Base-by-base conservation (phyloP, 257 asterid species). In the Craterostigma plantagineum region DNA sequence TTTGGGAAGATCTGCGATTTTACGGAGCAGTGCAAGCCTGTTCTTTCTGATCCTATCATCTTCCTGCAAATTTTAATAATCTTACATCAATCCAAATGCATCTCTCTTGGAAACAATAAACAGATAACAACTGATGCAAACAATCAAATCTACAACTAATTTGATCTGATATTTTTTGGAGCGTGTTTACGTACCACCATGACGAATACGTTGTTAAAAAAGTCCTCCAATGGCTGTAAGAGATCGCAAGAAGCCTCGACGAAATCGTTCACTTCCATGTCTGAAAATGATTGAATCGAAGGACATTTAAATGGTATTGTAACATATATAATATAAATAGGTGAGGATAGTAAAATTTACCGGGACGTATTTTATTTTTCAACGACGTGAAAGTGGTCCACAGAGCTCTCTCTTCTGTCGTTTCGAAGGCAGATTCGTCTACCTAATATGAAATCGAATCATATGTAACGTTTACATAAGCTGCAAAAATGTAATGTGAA, bases 131-230 rank as follows among this genome's bases (percentile, higher is more conserved):
- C 30, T 6, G 30, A 23, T 23, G 6, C 30, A 23, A 23, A 23
- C 6, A 23, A 23, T 23, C n/a, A n/a, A n/a, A n/a, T n/a, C n/a
- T n/a, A n/a, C n/a, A n/a, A n/a, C n/a, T n/a, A n/a, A n/a, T n/a
- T 2, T 2, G 30, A 23, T 23, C 6, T 6, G 30, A 23, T 6
- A 2, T 2, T 23, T 23, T 23, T 23, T 23, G 49, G 34, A 59
- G n/a, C n/a, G n/a, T n/a, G n/a, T n/a, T n/a, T n/a, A 58, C 97
- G 16, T 79, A 87, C 95, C 98, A 76, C 95, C 95, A 82, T 76
- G 38, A 87, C 95, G 43, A 82, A 87, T 16, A 87, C 98, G 39
- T 72, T 23, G 58, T 76, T 76, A 71, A 87, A 82, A 68, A 87
- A 82, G 55, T 82, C 79, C 33, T 82, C 95, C 36, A 87, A 69